A percentile compares a stretch with the other conserved stretches of the same genome.
Evolutionary conservation across 2,329 filamentous ascomycete species (phyloP).

Genomic region (Tolypocladium ophioglossoides): DNA sequence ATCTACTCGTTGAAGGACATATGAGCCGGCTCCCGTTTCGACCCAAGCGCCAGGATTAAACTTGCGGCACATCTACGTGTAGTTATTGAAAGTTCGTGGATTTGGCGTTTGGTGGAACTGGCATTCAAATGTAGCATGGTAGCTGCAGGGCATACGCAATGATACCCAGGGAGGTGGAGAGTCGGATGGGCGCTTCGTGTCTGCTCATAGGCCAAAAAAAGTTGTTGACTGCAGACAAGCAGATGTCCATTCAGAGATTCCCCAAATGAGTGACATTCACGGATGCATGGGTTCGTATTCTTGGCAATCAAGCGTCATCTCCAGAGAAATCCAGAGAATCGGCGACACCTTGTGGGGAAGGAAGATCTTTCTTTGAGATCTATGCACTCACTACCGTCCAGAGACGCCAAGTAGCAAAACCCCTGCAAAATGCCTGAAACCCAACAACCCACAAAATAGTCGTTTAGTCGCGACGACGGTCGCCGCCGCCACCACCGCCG

Average conservation of each 20-base stretch:
- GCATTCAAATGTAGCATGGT: not conserved
- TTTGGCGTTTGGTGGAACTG: not conserved
- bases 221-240: not conserved
- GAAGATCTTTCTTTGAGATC: slow-evolving; percentile 50
- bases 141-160: not conserved
- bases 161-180: not conserved
- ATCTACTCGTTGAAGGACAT: slow-evolving; percentile 42
- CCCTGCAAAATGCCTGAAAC: slow-evolving; percentile 33
- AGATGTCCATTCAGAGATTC: not conserved
- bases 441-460: slow-evolving; percentile 21
- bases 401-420: slow-evolving; percentile 42
- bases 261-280: not conserved
- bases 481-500: slow-evolving; percentile 48
- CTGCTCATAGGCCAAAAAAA: not conserved
- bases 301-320: slow-evolving; percentile 92
- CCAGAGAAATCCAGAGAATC: slow-evolving; percentile 52
- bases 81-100: not conserved
- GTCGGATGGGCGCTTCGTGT: not conserved
- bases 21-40: slow-evolving; percentile 23
- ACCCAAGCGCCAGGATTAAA: not conserved
- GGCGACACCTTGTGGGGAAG: slow-evolving; percentile 75
- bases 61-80: not conserved
- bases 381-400: slow-evolving; percentile 47
- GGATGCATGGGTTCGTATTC: slow-evolving; percentile 1
- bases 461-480: slow-evolving; percentile 37